A percentile compares a stretch with the other conserved stretches of the same genome.
phyloP scores from a whole-genome alignment of 2,329 filamentous ascomycete genomes.

The Sporothrix pallida region DNA sequence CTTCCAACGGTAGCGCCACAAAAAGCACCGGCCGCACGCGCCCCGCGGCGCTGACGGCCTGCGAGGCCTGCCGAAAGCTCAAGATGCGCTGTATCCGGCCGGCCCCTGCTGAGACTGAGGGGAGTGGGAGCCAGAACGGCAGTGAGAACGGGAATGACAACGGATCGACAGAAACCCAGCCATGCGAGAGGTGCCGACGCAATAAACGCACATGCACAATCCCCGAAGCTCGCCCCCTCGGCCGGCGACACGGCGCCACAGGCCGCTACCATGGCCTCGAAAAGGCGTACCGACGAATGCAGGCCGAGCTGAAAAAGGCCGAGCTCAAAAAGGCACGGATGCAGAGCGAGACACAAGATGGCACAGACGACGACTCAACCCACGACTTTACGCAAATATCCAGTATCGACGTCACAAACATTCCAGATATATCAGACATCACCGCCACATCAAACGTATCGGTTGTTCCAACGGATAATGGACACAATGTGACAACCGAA shows the following conservation, averaged over 20 bases:
- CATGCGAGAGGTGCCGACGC: constrained; percentile 21
- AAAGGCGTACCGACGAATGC: constrained; percentile 18
- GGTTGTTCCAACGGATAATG: not conserved
- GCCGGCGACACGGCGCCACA: constrained; percentile 4
- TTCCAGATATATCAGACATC: not conserved
- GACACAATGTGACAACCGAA: not conserved
- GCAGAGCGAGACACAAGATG: too few relatives aligned
- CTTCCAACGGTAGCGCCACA: not conserved
- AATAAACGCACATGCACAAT: constrained; percentile 14
- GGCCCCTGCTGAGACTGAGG: not conserved
- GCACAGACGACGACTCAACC: not conserved
- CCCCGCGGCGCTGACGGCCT: constrained; percentile 19
- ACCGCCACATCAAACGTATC: not conserved
- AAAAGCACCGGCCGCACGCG: constrained; percentile 4
- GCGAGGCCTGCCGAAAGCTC: constrained; percentile 19
- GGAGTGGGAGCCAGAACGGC: not conserved
- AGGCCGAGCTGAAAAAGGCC: constrained; percentile 7
- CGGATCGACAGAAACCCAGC: not conserved
- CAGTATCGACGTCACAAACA: not conserved
- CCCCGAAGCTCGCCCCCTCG: not conserved
- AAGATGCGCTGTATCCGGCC: constrained; percentile 25
- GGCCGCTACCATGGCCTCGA: constrained; percentile 13
- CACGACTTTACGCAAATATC: not conserved
- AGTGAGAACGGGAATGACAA: not conserved
- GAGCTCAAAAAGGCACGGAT: not conserved